A percentile compares a stretch with the other conserved stretches of the same genome.
These are phyloP conservation scores for Pneumocystis sp. DNA, from an alignment of 1,139 yeast species.

Conservation along the genomic window DNA sequence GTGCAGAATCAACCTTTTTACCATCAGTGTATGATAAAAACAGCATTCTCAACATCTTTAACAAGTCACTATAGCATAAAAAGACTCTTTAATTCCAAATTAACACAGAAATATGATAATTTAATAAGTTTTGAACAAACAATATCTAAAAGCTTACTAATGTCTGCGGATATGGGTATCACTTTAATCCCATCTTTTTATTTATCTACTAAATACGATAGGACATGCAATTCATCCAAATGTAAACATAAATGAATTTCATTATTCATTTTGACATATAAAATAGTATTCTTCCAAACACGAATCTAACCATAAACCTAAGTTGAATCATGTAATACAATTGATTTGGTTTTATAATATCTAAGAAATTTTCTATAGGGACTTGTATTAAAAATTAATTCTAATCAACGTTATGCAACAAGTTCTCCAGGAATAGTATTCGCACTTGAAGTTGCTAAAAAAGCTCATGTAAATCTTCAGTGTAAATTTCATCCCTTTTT, in stretches of 20 bases:
- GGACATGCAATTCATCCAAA: constrained; percentile 97
- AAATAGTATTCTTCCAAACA: constrained; percentile 32
- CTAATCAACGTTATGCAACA: constrained; percentile 90
- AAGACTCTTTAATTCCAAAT: not conserved
- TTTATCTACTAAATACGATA: not conserved
- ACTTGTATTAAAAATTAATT: constrained; percentile 85
- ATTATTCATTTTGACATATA: not conserved
- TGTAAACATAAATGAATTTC: constrained; percentile 25
- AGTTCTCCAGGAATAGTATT: constrained; percentile 80
- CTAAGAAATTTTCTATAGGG: constrained; percentile 29
- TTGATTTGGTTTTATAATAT: not conserved
- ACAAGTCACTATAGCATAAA: constrained; percentile 7
- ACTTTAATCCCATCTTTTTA: not conserved
- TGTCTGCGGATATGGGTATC: constrained; percentile 66
- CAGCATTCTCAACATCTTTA: not conserved
- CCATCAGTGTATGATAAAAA: constrained; percentile 35
- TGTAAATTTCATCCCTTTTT: not conserved
- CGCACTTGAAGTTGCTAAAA: constrained; percentile 55
- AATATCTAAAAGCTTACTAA: constrained; percentile 67
- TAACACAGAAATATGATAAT: not conserved
- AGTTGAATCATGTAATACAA: constrained; percentile 36
- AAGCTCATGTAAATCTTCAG: constrained; percentile 38
- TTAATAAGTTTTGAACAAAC: constrained; percentile 40
- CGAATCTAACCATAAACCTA: constrained; percentile 67
- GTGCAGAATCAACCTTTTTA: constrained; percentile 83